A percentile compares a stretch with the other conserved stretches of the same genome.
Conservation (phyloP, 305 asterid genomes). For the Striga hermonthica region DNA sequence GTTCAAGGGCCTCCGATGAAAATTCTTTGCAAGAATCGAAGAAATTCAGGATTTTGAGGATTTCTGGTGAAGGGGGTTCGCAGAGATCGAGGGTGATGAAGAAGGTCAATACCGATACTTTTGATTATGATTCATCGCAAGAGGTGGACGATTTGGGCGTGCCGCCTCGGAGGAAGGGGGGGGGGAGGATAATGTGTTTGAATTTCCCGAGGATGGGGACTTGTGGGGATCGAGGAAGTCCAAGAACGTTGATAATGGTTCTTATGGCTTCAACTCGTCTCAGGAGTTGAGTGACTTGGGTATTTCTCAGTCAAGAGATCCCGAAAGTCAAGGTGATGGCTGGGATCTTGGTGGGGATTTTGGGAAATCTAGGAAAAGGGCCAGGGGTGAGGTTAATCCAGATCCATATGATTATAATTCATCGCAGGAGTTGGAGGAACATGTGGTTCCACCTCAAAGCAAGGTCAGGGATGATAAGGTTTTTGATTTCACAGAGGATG, state of each 20-base stretch:
- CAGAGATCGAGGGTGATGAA: conserved; percentile 36
- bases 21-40: conserved; percentile 45
- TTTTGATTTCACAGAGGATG: conserved; percentile 38
- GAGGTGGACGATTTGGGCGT: conserved; percentile 40
- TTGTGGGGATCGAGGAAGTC: conserved; percentile 38
- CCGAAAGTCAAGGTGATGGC: background rate
- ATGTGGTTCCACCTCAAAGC: conserved; percentile 33
- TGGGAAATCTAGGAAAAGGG: conserved; percentile 35
- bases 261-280: conserved; percentile 30
- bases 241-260: conserved; percentile 32
- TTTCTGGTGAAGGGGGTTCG: conserved; percentile 28
- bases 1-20: conserved; percentile 35
- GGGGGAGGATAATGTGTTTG: conserved; percentile 38
- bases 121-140: conserved; percentile 40
- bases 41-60: conserved; percentile 32
- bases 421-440: conserved; percentile 45
- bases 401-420: conserved; percentile 47
- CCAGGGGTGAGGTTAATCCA: conserved; percentile 27
- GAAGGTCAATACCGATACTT: conserved; percentile 43
- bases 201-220: conserved; percentile 36
- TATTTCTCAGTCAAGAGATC: conserved; percentile 30
- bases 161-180: conserved; percentile 35
- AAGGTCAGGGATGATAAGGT: conserved; percentile 35
- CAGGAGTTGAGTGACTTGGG: conserved; percentile 35
- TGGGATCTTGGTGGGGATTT: conserved; percentile 28